Evolutionary conservation across 345 rosid genomes (phyloP).

Genomic region (Eucalyptus regnans): DNA sequence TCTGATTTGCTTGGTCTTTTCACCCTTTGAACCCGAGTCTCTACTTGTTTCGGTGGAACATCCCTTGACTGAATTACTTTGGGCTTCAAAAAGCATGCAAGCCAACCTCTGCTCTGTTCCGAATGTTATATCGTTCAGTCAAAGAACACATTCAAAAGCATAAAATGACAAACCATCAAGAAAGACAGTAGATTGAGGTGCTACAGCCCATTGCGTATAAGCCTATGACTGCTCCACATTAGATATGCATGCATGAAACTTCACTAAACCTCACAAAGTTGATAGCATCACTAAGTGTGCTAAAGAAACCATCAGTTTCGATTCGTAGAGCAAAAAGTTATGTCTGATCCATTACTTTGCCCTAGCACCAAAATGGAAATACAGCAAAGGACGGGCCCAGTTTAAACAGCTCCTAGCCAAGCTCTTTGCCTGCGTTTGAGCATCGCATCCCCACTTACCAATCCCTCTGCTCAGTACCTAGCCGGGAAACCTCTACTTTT

Average conservation of each 20-base stretch:
- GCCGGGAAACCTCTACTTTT: neutral
- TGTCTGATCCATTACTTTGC: neutral
- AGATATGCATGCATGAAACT: neutral
- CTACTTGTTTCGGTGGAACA: conserved; percentile 11
- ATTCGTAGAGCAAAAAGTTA: neutral
- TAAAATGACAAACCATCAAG: conserved; percentile 1
- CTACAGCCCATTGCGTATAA: neutral
- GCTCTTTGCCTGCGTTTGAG: neutral
- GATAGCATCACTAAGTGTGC: neutral
- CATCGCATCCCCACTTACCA: neutral
- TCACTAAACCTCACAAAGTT: neutral
- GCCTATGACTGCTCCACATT: neutral
- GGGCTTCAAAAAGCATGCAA: conserved; percentile 53
- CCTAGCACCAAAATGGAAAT: neutral
- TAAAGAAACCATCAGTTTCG: neutral
- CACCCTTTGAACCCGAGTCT: neutral
- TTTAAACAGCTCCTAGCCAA: neutral
- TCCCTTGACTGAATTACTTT: conserved; percentile 10
- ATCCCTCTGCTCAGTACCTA: neutral
- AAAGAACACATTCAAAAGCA: conserved; percentile 7
- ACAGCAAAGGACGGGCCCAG: neutral
- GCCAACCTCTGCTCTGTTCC: conserved; percentile 90
- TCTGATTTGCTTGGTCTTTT: conserved; percentile 37
- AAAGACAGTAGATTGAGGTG: neutral
- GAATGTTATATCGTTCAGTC: conserved; percentile 15